Percentiles rank a stretch among this genome's conserved stretches.
Evolutionary conservation across 2,329 filamentous ascomycete species (phyloP).

Genomic region (Cordyceps cateniannulata): DNA sequence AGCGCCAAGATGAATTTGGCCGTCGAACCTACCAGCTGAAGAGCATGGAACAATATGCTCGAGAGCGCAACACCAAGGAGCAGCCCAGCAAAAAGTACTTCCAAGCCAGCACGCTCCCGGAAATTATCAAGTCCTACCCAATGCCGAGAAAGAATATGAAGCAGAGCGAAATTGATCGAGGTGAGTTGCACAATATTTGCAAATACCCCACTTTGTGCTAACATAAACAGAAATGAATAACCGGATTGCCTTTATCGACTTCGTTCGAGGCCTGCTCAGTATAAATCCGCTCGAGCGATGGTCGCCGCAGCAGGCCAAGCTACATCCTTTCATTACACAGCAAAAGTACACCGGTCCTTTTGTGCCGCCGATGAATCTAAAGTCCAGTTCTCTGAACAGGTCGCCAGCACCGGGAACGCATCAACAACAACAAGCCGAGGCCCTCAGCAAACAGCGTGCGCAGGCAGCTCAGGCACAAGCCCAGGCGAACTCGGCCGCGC

Average conservation of each 20-base stretch:
- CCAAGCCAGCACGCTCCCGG: conserved; percentile 83
- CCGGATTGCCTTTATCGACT: conserved; percentile 94
- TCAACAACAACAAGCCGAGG: conserved; percentile 92
- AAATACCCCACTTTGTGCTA: neutral
- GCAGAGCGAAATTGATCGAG: conserved; percentile 89
- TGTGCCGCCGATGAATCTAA: conserved; percentile 93
- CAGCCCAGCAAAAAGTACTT: conserved; percentile 99
- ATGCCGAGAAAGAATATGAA: conserved; percentile 99
- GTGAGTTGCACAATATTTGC: conserved; percentile 40
- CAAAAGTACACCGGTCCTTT: conserved; percentile 96
- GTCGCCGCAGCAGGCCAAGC: conserved; percentile 95
- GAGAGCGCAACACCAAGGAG: conserved; percentile 93
- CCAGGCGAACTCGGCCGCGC: conserved; percentile 61
- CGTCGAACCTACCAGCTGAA: conserved; percentile 87
- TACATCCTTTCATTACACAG: conserved; percentile 97
- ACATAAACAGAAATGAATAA: conserved; percentile 85
- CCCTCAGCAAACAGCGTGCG: conserved; percentile 85
- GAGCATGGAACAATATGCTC: conserved; percentile 95
- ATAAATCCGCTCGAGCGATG: conserved; percentile 95
- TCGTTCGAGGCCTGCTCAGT: conserved; percentile 84
- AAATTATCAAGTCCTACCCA: conserved; percentile 95
- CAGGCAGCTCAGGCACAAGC: conserved; percentile 58
- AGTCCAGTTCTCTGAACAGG: conserved; percentile 75
- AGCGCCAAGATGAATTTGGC: conserved; percentile 83
- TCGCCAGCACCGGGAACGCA: conserved; percentile 90